Evolutionary conservation across 2,329 filamentous ascomycete species (phyloP).

Genomic region (Fusarium coffeatum): DNA sequence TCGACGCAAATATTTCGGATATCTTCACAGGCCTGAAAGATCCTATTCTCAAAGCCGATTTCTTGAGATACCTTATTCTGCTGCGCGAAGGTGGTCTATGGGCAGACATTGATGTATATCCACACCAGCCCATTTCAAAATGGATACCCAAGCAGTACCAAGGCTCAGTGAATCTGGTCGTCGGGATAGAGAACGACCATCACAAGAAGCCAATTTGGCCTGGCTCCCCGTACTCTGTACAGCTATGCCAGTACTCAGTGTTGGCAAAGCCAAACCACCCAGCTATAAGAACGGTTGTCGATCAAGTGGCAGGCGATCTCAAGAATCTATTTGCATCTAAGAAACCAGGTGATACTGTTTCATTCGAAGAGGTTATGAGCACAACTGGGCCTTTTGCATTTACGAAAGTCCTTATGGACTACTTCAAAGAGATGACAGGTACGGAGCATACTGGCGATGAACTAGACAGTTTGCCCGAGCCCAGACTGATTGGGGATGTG

Average conservation of each 20-base stretch:
- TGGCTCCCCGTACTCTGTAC: constrained; percentile 75
- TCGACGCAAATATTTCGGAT: constrained; percentile 68
- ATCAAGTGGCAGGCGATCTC: constrained; percentile 65
- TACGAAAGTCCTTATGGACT: constrained; percentile 48
- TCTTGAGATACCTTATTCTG: constrained; percentile 71
- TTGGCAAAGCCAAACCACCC: constrained; percentile 79
- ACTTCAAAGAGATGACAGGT: constrained; percentile 44
- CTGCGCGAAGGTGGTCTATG: constrained; percentile 78
- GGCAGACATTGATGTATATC: constrained; percentile 74
- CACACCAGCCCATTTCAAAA: constrained; percentile 71
- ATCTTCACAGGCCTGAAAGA: constrained; percentile 62
- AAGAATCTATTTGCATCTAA: constrained; percentile 36
- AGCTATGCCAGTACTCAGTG: constrained; percentile 81
- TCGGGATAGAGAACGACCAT: constrained; percentile 77
- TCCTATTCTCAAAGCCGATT: constrained; percentile 67
- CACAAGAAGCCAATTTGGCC: constrained; percentile 55
- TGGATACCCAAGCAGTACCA: constrained; percentile 69
- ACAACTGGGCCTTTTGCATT: constrained; percentile 50
- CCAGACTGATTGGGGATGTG: constrained; percentile 50
- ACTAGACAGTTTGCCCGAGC: constrained; percentile 45
- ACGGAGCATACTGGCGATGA: constrained; percentile 47
- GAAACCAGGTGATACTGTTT: constrained; percentile 18
- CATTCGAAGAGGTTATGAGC: constrained; percentile 49
- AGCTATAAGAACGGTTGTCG: constrained; percentile 72
- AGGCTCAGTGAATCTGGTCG: constrained; percentile 71